A percentile compares a stretch with the other conserved stretches of the same genome.
phyloP scores from a whole-genome alignment of 164 flowering plant genomes.

The Hamamelis virginiana region DNA sequence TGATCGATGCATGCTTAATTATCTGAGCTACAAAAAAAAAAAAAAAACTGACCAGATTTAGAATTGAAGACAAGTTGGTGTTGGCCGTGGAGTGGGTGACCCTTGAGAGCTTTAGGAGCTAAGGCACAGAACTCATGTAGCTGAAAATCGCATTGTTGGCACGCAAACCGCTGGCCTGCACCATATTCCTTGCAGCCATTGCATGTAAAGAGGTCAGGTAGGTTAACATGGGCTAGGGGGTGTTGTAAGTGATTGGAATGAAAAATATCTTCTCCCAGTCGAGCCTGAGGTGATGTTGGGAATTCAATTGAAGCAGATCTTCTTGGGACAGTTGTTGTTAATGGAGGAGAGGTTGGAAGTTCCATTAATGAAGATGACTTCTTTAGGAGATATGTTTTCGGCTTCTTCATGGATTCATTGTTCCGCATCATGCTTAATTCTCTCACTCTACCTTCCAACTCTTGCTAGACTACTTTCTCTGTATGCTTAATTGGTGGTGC shows the following conservation, averaged over 20 bases:
- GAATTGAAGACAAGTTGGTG: conserved; percentile 55
- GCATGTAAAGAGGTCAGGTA: conserved; percentile 59
- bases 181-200: conserved; percentile 79
- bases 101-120: conserved; percentile 50
- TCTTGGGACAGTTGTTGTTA: too few relatives aligned
- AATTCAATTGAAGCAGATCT: not conserved
- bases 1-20: too few relatives aligned
- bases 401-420: too few relatives aligned
- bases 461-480: too few relatives aligned
- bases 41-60: conserved; percentile 35
- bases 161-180: conserved; percentile 58
- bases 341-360: too few relatives aligned
- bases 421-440: too few relatives aligned
- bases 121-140: conserved; percentile 76
- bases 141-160: conserved; percentile 65
- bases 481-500: too few relatives aligned
- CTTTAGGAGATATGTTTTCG: too few relatives aligned
- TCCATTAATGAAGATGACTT: too few relatives aligned
- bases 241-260: conserved; percentile 71
- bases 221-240: conserved; percentile 29
- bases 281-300: conserved; percentile 33
- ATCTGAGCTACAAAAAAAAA: too few relatives aligned
- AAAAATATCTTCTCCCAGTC: conserved; percentile 30
- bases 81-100: conserved; percentile 65
- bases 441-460: too few relatives aligned